phyloP scores from a whole-genome alignment of 1,139 yeast species.

The Sugiyamaella sp. region DNA sequence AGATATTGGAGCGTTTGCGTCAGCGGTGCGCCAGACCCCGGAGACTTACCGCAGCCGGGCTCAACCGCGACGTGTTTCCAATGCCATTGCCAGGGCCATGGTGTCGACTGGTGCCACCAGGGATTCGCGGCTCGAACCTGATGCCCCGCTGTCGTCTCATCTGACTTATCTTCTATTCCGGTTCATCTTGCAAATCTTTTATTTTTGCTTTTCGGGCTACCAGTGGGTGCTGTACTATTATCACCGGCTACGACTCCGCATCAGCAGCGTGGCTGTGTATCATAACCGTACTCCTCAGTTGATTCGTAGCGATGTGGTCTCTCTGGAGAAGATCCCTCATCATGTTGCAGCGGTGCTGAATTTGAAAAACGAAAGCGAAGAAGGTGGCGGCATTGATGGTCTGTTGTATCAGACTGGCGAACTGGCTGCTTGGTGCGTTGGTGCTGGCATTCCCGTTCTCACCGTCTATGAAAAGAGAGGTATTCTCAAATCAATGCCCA shows the following conservation, averaged over 20 bases:
- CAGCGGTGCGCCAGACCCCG: slow-evolving; percentile 9
- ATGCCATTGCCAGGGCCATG: slow-evolving; percentile 12
- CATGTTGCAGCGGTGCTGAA: slow-evolving; percentile 73
- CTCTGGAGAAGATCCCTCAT: slow-evolving; percentile 74
- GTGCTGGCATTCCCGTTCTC: slow-evolving; percentile 75
- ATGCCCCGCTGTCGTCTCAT: slow-evolving; percentile 18
- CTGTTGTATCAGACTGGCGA: slow-evolving; percentile 77
- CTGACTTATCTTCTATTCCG: slow-evolving; percentile 9
- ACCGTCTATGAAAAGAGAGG: slow-evolving; percentile 85
- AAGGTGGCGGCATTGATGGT: slow-evolving; percentile 90
- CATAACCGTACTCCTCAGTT: slow-evolving; percentile 85
- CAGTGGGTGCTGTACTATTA: slow-evolving; percentile 35
- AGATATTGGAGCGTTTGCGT: slow-evolving; percentile 6
- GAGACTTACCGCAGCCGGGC: slow-evolving; percentile 7
- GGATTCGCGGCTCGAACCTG: slow-evolving; percentile 1
- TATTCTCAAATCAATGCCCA: slow-evolving; percentile 51
- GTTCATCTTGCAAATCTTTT: slow-evolving; percentile 15
- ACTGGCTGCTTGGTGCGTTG: slow-evolving; percentile 81
- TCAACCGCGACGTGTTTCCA: slow-evolving; percentile 4
- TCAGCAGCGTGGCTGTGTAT: slow-evolving; percentile 68
- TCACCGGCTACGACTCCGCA: slow-evolving; percentile 59
- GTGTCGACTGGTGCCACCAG: slow-evolving; percentile 17
- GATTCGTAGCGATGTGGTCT: slow-evolving; percentile 78
- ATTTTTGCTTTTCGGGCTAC: slow-evolving; percentile 6
- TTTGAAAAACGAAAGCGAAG: slow-evolving; percentile 74